These are phyloP conservation scores for Inonotus obliquus DNA, from an alignment of 1,284 basidiomycete genomes.

Conservation along the genomic window DNA sequence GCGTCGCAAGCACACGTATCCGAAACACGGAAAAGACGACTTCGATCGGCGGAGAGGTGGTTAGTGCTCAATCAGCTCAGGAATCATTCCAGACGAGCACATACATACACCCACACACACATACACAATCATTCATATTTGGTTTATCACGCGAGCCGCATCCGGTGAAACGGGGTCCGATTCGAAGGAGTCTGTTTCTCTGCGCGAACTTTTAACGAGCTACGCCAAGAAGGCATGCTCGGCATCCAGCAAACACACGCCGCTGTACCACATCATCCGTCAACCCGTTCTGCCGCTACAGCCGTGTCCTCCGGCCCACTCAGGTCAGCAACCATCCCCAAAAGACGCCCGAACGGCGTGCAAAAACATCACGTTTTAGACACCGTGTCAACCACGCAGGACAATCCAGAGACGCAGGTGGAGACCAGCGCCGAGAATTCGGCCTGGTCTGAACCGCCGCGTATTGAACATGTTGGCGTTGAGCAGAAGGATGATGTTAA, in stretches of 20 bases:
- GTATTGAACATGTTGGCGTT: background rate
- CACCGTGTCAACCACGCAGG: constrained; percentile 1
- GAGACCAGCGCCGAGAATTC: background rate
- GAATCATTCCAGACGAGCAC: background rate
- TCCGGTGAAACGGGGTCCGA: background rate
- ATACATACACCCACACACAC: background rate
- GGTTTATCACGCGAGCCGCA: background rate
- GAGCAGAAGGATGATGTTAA: constrained; percentile 2
- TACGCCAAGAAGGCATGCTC: constrained; percentile 13
- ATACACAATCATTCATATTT: background rate
- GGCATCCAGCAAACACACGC: constrained; percentile 14
- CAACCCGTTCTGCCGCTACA: background rate
- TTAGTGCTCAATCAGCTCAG: background rate
- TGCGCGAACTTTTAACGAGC: background rate
- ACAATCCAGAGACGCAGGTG: constrained; percentile 1
- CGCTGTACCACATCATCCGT: background rate
- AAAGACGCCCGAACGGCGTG: background rate
- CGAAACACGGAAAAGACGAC: constrained; percentile 5
- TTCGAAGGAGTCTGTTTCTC: background rate
- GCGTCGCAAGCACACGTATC: background rate
- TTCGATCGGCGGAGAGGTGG: background rate
- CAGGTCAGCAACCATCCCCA: background rate
- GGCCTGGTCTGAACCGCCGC: constrained; percentile 7
- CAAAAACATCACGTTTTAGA: background rate
- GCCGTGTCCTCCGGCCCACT: background rate